Conservation (phyloP, 2,329 filamentous ascomycete species). For the Phaeoacremonium minimum region DNA sequence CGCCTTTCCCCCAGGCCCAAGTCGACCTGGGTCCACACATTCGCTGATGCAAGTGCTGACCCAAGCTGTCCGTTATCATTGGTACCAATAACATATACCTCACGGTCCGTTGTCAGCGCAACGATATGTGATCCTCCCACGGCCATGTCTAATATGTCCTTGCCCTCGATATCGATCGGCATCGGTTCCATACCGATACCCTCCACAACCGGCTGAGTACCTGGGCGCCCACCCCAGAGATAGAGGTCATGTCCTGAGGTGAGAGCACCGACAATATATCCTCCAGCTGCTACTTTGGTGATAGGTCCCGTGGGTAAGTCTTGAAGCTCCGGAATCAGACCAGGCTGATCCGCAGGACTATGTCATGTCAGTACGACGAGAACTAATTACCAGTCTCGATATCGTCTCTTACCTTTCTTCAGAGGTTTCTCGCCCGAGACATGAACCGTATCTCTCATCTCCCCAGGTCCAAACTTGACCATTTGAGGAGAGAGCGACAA, state of each 20-base stretch:
- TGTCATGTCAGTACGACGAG: too few species aligned
- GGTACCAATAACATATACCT: slow-evolving; percentile 51
- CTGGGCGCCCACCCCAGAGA: slow-evolving; percentile 51
- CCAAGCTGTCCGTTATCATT: slow-evolving; percentile 60
- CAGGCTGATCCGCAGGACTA: slow-evolving; percentile 41
- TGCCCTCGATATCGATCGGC: slow-evolving; percentile 40
- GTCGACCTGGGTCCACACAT: slow-evolving; percentile 29
- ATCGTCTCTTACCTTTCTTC: too few species aligned
- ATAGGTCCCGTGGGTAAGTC: slow-evolving; percentile 48
- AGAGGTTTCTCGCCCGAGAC: slow-evolving; percentile 47
- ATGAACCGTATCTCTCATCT: slow-evolving; percentile 52
- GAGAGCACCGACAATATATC: slow-evolving; percentile 54
- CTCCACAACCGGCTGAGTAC: slow-evolving; percentile 23
- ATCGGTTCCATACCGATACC: slow-evolving; percentile 26
- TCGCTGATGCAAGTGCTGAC: slow-evolving; percentile 18
- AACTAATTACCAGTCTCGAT: too few species aligned
- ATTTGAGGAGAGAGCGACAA: slow-evolving; percentile 36
- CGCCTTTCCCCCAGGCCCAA: slow-evolving; percentile 20
- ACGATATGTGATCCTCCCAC: slow-evolving; percentile 57
- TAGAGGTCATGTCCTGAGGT: slow-evolving; percentile 56
- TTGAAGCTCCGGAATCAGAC: slow-evolving; percentile 40
- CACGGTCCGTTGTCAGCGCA: slow-evolving; percentile 42
- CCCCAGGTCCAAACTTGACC: slow-evolving; percentile 50
- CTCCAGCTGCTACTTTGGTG: slow-evolving; percentile 48
- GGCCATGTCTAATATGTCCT: slow-evolving; percentile 52